A percentile compares a stretch with the other conserved stretches of the same genome.
These are phyloP conservation scores for Thuja plicata DNA, from an alignment of 83 land plant genomes.

Conservation along the genomic window DNA sequence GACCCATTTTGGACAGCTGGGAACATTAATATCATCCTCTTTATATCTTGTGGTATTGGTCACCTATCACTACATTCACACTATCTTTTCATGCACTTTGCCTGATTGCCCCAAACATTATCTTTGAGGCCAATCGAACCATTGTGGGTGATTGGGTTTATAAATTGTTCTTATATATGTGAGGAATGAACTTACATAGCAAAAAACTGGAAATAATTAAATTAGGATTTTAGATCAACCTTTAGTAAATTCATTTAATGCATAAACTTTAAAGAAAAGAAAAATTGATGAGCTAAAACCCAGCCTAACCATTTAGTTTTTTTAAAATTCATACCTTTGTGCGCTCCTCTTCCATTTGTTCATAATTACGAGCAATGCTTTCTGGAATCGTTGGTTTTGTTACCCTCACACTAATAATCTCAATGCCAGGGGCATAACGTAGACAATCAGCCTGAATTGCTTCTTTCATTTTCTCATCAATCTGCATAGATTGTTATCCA, in stretches of 20 bases:
- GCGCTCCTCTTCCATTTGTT: slow-evolving; percentile 24
- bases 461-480: slow-evolving; percentile 97
- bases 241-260: not conserved
- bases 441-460: slow-evolving; percentile 95
- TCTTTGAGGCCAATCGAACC: too few species aligned
- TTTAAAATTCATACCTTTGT: slow-evolving; percentile 62
- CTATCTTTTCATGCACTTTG: too few species aligned
- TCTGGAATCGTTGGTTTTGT: slow-evolving; percentile 92
- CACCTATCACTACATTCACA: too few species aligned
- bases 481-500: slow-evolving; percentile 40
- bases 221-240: too few species aligned
- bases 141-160: too few species aligned
- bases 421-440: slow-evolving; percentile 96
- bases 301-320: not conserved
- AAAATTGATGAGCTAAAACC: not conserved
- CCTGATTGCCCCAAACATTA: too few species aligned
- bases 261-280: not conserved
- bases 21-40: too few species aligned
- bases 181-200: too few species aligned
- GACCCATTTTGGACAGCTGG: too few species aligned
- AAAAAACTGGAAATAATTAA: too few species aligned
- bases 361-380: slow-evolving; percentile 85
- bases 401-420: slow-evolving; percentile 89
- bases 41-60: too few species aligned
- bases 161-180: too few species aligned